These are phyloP conservation scores for Pseudoturritis turrita DNA, from an alignment of 345 rosid genomes.

Conservation along the genomic window DNA sequence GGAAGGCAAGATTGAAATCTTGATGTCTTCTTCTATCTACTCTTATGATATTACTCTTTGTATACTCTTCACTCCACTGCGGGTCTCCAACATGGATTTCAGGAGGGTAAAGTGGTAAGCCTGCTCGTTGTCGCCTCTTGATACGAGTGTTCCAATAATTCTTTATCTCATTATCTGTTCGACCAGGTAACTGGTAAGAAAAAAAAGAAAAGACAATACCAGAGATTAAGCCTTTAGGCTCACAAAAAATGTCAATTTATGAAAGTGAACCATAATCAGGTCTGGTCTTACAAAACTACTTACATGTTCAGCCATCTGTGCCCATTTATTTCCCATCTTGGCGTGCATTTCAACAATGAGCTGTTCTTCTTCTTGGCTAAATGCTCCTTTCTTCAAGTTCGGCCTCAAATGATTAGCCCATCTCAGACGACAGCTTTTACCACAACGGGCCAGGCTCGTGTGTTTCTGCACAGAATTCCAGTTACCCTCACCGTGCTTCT, in stretches of 20 bases:
- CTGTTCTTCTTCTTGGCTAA: slow-evolving; percentile 76
- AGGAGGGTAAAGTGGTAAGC: slow-evolving; percentile 95
- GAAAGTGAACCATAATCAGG: neutral
- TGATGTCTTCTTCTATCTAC: slow-evolving; percentile 48
- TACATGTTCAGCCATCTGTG: slow-evolving; percentile 89
- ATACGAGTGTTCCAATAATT: slow-evolving; percentile 98
- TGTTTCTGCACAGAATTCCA: slow-evolving; percentile 96
- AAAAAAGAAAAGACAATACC: neutral
- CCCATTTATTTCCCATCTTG: slow-evolving; percentile 93
- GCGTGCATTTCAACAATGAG: slow-evolving; percentile 73
- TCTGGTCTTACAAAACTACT: neutral
- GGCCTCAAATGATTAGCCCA: slow-evolving; percentile 96
- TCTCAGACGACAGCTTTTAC: slow-evolving; percentile 94
- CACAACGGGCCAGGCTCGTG: slow-evolving; percentile 85
- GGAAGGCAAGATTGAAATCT: slow-evolving; percentile 45
- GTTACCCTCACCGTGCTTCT: slow-evolving; percentile 95
- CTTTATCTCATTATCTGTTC: slow-evolving; percentile 98
- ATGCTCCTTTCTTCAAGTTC: slow-evolving; percentile 85
- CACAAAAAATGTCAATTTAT: neutral
- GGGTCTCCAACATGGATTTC: slow-evolving; percentile 56
- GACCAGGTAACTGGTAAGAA: slow-evolving; percentile 76
- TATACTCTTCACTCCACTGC: slow-evolving; percentile 53
- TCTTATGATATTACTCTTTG: slow-evolving; percentile 29
- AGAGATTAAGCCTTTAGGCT: neutral
- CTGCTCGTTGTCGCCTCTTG: slow-evolving; percentile 91